Evolutionary conservation across 441 rosid species (phyloP).

Genomic region (Iberis amara): DNA sequence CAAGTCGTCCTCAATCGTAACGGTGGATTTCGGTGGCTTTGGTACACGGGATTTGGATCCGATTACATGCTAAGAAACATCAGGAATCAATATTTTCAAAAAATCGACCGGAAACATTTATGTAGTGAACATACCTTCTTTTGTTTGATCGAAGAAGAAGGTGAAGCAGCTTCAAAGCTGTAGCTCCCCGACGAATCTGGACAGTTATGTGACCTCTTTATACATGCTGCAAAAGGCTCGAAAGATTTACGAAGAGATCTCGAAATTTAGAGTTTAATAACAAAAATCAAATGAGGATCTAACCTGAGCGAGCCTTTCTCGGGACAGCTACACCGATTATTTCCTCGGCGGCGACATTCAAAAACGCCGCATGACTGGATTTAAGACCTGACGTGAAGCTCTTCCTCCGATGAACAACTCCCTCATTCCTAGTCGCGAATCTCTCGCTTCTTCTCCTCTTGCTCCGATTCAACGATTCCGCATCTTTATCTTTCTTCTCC

Average conservation of each 20-base stretch:
- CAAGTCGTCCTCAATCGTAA: conserved; percentile 44
- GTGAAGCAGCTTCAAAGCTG: conserved; percentile 61
- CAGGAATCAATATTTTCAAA: background rate
- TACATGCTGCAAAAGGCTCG: conserved; percentile 41
- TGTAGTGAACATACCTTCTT: conserved; percentile 49
- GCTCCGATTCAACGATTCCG: conserved; percentile 54
- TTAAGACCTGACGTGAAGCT: conserved; percentile 50
- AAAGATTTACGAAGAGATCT: conserved; percentile 25
- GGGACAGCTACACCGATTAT: conserved; percentile 96
- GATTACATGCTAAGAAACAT: conserved; percentile 33
- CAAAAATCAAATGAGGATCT: conserved; percentile 28
- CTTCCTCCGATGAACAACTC: conserved; percentile 40
- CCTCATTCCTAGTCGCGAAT: conserved; percentile 41
- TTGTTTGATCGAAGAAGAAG: conserved; percentile 74
- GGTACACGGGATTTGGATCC: conserved; percentile 42
- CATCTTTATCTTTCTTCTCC: conserved; percentile 51
- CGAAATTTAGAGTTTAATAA: background rate
- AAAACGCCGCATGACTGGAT: conserved; percentile 38
- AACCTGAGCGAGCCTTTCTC: conserved; percentile 99
- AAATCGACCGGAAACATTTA: conserved; percentile 1
- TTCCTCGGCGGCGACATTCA: conserved; percentile 74
- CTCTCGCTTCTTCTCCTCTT: conserved; percentile 77
- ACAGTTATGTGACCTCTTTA: conserved; percentile 81
- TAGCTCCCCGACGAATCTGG: conserved; percentile 69
- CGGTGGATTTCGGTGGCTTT: conserved; percentile 35